phyloP scores from a whole-genome alignment of 768 basidiomycete genomes.

The Kwoniella mangroviensis region DNA sequence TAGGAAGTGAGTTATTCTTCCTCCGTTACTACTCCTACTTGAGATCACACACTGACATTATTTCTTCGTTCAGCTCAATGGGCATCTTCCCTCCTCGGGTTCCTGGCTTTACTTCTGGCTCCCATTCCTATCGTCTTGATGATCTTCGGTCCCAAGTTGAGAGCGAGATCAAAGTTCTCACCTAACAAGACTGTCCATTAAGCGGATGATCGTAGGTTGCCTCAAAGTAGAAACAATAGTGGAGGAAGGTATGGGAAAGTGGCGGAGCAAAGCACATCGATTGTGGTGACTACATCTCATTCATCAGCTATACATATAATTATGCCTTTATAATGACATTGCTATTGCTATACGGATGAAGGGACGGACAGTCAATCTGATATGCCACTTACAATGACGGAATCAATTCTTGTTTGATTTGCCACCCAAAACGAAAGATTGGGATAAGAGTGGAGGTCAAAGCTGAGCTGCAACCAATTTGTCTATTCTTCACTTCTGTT shows the following conservation, averaged over 20 bases:
- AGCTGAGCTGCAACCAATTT: background rate
- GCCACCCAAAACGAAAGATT: background rate
- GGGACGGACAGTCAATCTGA: background rate
- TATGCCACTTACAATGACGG: background rate
- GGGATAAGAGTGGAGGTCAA: background rate
- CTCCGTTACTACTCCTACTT: background rate
- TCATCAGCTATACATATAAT: no score
- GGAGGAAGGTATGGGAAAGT: no score
- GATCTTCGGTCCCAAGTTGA: constrained; percentile 48
- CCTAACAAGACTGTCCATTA: constrained; percentile 37
- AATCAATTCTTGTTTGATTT: background rate
- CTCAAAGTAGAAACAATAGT: no score
- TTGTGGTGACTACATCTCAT: no score
- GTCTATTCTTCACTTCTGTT: background rate
- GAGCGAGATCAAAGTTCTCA: constrained; percentile 46
- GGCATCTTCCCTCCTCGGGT: constrained; percentile 58
- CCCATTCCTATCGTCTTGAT: constrained; percentile 55
- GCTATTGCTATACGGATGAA: background rate
- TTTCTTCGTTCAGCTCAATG: constrained; percentile 42
- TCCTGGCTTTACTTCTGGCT: constrained; percentile 53
- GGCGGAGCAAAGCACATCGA: no score
- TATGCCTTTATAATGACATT: no score
- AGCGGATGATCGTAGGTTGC: background rate
- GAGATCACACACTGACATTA: background rate
- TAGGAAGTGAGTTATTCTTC: constrained; percentile 43